A percentile compares a stretch with the other conserved stretches of the same genome.
These are phyloP conservation scores for Paraurostyla sp. DNA, from an alignment of 73 alveolate genomes.

Conservation along the genomic window DNA sequence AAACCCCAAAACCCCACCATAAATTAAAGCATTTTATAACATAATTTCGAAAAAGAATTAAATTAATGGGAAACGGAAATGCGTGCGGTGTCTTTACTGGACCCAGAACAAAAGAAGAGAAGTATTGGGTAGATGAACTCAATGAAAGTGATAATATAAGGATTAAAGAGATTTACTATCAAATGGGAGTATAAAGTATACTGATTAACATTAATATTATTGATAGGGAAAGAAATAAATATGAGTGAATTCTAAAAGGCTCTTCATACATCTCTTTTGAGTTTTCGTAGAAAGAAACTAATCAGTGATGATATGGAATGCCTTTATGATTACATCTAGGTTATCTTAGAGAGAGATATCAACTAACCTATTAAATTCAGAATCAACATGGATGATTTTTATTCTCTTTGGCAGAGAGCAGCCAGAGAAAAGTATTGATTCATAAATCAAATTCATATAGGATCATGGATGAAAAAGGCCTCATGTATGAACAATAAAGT, in stretches of 20 bases:
- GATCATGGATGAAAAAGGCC: no score
- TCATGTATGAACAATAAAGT: no score
- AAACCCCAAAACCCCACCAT: no score
- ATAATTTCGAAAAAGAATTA: no score
- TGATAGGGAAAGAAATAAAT: conserved; percentile 9
- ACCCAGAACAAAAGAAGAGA: neutral
- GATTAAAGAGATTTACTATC: neutral
- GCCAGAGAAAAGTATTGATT: conserved; percentile 5
- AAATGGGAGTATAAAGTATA: neutral
- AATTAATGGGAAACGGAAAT: conserved; percentile 19
- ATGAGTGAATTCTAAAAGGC: neutral
- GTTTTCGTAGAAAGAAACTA: neutral
- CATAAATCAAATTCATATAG: no score
- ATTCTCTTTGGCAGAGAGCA: conserved; percentile 3
- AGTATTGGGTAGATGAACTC: neutral
- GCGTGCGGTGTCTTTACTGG: conserved; percentile 12
- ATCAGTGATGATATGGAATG: neutral
- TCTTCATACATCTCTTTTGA: neutral
- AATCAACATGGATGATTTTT: conserved; percentile 8
- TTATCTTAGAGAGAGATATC: conserved; percentile 6
- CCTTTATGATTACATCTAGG: conserved; percentile 6
- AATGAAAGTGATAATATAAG: neutral
- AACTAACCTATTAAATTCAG: neutral
- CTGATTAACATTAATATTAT: neutral
- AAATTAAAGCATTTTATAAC: no score